Evolutionary conservation across 768 basidiomycete species (phyloP).

Genomic region (Boletus speciosus): DNA sequence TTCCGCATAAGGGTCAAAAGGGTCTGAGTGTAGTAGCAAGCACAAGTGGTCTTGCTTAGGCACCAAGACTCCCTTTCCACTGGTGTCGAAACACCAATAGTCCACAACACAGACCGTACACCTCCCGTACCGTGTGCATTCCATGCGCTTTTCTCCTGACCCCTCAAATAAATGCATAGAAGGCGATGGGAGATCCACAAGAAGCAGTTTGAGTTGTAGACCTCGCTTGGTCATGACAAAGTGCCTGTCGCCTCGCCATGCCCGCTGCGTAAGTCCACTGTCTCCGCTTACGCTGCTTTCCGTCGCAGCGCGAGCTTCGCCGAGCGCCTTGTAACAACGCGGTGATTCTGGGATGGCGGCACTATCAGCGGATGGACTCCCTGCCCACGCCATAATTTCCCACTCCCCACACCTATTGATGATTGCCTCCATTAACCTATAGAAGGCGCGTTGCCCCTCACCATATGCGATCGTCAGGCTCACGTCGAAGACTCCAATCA

Average conservation of each 20-base stretch:
- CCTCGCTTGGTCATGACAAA: slow-evolving; percentile 33
- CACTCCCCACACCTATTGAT: slow-evolving; percentile 28
- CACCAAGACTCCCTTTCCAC: slow-evolving; percentile 19
- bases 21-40: slow-evolving; percentile 26
- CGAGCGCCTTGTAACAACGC: slow-evolving; percentile 26
- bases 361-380: slow-evolving; percentile 25
- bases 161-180: slow-evolving; percentile 18
- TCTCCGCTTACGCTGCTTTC: background rate
- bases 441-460: slow-evolving; percentile 32
- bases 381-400: slow-evolving; percentile 34
- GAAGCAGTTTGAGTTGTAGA: slow-evolving; percentile 25
- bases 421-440: slow-evolving; percentile 30
- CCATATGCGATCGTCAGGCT: slow-evolving; percentile 34
- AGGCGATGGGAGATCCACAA: slow-evolving; percentile 20
- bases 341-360: slow-evolving; percentile 32
- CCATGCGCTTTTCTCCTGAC: background rate
- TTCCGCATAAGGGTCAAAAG: slow-evolving; percentile 27
- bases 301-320: background rate
- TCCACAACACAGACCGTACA: slow-evolving; percentile 29
- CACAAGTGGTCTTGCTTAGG: slow-evolving; percentile 29
- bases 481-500: slow-evolving; percentile 34
- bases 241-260: slow-evolving; percentile 27
- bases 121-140: slow-evolving; percentile 16
- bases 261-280: background rate
- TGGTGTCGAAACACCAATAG: slow-evolving; percentile 33